These are phyloP conservation scores for Meyerozyma smithsonii DNA, from an alignment of 1,139 yeast species.

Conservation along the genomic window DNA sequence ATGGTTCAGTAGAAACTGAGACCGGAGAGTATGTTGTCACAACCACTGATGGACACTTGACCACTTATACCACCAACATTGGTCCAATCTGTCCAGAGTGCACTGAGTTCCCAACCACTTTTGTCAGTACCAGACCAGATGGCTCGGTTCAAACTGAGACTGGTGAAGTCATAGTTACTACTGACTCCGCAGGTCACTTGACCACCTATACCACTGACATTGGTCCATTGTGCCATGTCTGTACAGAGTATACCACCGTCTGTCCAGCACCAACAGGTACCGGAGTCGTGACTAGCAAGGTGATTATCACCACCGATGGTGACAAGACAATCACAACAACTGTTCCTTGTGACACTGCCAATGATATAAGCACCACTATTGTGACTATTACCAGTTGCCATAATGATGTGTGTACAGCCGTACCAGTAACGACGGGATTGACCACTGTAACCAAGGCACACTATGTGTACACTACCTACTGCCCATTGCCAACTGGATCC, in stretches of 20 bases:
- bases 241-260: background rate
- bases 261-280: background rate
- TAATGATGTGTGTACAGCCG: slow-evolving; percentile 28
- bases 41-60: background rate
- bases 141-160: slow-evolving; percentile 3
- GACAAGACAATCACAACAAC: too few species aligned
- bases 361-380: slow-evolving; percentile 22
- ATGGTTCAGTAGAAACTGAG: slow-evolving; percentile 3
- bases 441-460: slow-evolving; percentile 29
- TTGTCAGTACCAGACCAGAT: slow-evolving; percentile 3
- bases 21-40: slow-evolving; percentile 1
- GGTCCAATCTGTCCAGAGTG: background rate
- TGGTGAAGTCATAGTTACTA: slow-evolving; percentile 1
- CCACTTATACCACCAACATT: background rate
- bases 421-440: slow-evolving; percentile 37
- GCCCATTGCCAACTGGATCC: slow-evolving; percentile 27
- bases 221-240: background rate
- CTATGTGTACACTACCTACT: slow-evolving; percentile 32
- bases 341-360: slow-evolving; percentile 13
- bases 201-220: background rate
- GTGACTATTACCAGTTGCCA: slow-evolving; percentile 36
- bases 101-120: slow-evolving; percentile 1
- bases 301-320: slow-evolving; percentile 1
- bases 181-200: slow-evolving; percentile 1
- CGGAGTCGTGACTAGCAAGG: background rate